Base-by-base conservation (phyloP, 2,329 filamentous ascomycete genomes). In the Colletotrichum cereale region DNA sequence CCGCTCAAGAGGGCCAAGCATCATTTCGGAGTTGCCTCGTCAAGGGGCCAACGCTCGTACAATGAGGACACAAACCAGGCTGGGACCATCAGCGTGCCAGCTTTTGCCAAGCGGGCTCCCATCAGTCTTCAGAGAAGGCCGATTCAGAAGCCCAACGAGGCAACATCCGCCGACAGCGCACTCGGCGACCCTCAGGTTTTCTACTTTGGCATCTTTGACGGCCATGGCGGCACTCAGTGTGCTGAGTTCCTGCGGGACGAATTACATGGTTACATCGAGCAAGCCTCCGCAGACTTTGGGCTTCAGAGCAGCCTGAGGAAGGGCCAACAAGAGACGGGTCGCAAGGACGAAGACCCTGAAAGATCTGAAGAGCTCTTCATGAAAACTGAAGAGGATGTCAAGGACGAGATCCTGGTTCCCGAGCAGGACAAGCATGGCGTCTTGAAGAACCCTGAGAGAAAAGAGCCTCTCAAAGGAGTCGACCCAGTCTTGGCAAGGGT, bases 41-140 rank as follows among this genome's bases (percentile, higher is more conserved):
- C 92, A 40, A 89, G 96, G 60, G 96, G 96, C 29, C 94, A 92
- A 66, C 90, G 96, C 14, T 90, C 91, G 0, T 94, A 96, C 80
- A 98, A 98, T 80, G 96, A 99, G 82, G 96, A 99, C 79, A 89
- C 94, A 14, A 94, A 95, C 79, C 96, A 98, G 82, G 96, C 96
- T 1, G 96, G 96, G 66, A 97, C 96, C 11, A 93, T 99, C 73
- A 92, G 96, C 78, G 87, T 99, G 64, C 96, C 96, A 0, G 94
- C 96, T 0, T 99, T 99, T 82, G 95, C 96, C 6, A 95, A 92
- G 81, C 88, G 93, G 47, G 89, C 90, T 5, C 95, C 96, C 16
- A 87, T 93, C 73, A 91, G 87, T 76, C 76, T 88, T 53, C 82
- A 84, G 34, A 79, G 84, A 57, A 83, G 77, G 71, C 79, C 81